A percentile compares a stretch with the other conserved stretches of the same genome.
These are phyloP conservation scores for Kodamaea sp. DNA, from an alignment of 1,139 yeast genomes.

Conservation along the genomic window DNA sequence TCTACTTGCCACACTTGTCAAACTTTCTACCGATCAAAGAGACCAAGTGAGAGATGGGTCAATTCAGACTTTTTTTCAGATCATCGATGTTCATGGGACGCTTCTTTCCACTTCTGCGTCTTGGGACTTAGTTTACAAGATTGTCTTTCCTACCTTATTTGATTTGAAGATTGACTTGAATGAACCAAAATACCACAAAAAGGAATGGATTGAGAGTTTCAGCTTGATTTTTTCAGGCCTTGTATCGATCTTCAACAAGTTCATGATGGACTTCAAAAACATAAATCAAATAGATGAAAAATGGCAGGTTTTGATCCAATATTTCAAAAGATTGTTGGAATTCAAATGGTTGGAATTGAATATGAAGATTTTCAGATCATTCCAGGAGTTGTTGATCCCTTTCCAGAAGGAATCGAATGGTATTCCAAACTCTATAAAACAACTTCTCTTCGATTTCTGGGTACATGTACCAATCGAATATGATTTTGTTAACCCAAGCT, in stretches of 20 bases:
- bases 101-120: conserved; percentile 47
- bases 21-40: conserved; percentile 62
- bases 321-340: conserved; percentile 39
- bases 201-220: conserved; percentile 59
- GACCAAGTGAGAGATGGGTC: conserved; percentile 89
- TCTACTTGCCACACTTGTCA: conserved; percentile 59
- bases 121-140: conserved; percentile 56
- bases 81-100: conserved; percentile 75
- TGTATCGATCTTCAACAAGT: conserved; percentile 50
- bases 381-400: conserved; percentile 45
- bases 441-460: conserved; percentile 66
- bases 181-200: conserved; percentile 16
- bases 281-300: conserved; percentile 16
- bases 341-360: conserved; percentile 51
- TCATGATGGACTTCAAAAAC: conserved; percentile 32
- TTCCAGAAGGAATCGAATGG: conserved; percentile 4
- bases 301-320: conserved; percentile 55
- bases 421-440: conserved; percentile 24
- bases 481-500: conserved; percentile 52
- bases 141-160: conserved; percentile 46
- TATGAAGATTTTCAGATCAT: conserved; percentile 51
- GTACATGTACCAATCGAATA: conserved; percentile 56
- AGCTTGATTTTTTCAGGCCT: conserved; percentile 60
- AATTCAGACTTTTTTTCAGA: conserved; percentile 81
- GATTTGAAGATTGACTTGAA: conserved; percentile 17